Evolutionary conservation across 495 filamentous ascomycete genomes (phyloP), one percentile per base, ranked within the genome.

Genomic region (Daldinia concentrica): DNA sequence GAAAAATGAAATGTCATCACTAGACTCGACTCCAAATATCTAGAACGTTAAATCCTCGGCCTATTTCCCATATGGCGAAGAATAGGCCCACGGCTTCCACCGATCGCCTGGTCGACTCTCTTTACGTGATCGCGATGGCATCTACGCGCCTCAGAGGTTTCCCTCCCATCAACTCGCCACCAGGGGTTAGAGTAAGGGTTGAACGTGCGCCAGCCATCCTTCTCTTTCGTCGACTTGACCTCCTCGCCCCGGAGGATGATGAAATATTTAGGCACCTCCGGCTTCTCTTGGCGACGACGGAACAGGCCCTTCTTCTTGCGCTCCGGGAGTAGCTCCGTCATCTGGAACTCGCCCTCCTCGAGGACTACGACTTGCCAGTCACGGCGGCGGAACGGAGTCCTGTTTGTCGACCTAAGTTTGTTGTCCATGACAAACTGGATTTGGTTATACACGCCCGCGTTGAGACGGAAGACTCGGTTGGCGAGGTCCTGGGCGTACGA

Each of bases 401-500:
- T 66, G 57, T 77, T 77, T 14, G 74, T 60, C n/a, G 60, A 56
- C 19, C 45, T 57, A 19, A 50, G 64, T 34, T 68, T 77, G 22
- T 71, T 60, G 17, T 70, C 62, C 5, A 77, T 24, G 41, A 77
- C 59, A 4, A 57, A 43, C 37, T 77, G 66, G 7, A 68, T 1
- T 41, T 30, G 64, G 15, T 70, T 68, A 29, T 68, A 73, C 19
- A 63, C 12, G 0, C 57, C 66, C 0, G 14, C 15, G 2, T 65
- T 26, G 2, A 77, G 60, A 15, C 52, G 15, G 54, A 59, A 60
- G 30, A 62, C 69, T n/a, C 74, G 48, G 41, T 77, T 74, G 5
- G 72, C 74, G 6, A 74, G 56, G 56, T 76, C 71, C 30, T 76
- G 74, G n/a, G 64, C 48, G 43, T 76, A 76, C 15, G 68, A 60